Conservation (phyloP, 2,329 filamentous ascomycete genomes). For the Fusarium ramigenum region DNA sequence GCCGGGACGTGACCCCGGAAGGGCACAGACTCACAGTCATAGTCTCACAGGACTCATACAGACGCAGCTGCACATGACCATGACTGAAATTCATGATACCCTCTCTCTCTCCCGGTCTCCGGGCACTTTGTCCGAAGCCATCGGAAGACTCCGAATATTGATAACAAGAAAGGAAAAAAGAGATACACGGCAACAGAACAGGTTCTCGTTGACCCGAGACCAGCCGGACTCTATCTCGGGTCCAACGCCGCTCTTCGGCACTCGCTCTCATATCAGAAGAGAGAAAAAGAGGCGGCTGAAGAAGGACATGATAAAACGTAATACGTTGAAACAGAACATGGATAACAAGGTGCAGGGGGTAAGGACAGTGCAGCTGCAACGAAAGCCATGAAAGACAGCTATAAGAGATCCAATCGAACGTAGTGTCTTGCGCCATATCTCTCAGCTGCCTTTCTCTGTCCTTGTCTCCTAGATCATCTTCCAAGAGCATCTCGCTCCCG, state of each 20-base stretch:
- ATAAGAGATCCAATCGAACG: constrained; percentile 38
- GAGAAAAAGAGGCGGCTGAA: constrained; percentile 10
- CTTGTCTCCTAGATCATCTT: background rate
- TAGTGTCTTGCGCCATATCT: constrained; percentile 21
- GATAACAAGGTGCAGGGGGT: constrained; percentile 11
- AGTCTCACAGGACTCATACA: background rate
- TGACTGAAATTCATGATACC: constrained; percentile 6
- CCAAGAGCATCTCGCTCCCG: constrained; percentile 25
- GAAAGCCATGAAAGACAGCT: background rate
- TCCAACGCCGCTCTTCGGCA: constrained; percentile 20
- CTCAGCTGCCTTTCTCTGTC: constrained; percentile 4
- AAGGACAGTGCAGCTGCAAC: constrained; percentile 9
- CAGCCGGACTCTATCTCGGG: constrained; percentile 22
- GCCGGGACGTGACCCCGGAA: constrained; percentile 36
- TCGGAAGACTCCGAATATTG: constrained; percentile 17
- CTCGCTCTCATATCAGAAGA: constrained; percentile 7
- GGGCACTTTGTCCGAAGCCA: constrained; percentile 19
- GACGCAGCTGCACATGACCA: constrained; percentile 10
- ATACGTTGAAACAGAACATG: constrained; percentile 5
- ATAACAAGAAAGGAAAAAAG: background rate
- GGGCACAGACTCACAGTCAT: background rate
- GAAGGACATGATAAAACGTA: constrained; percentile 8
- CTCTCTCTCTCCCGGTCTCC: constrained; percentile 1
- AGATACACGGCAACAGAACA: background rate
- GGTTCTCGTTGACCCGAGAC: constrained; percentile 17